Evolutionary conservation across 352 stramenopile genomes (phyloP), one percentile per base, ranked within the genome.

Genomic region (Phytopythium oedochilum): DNA sequence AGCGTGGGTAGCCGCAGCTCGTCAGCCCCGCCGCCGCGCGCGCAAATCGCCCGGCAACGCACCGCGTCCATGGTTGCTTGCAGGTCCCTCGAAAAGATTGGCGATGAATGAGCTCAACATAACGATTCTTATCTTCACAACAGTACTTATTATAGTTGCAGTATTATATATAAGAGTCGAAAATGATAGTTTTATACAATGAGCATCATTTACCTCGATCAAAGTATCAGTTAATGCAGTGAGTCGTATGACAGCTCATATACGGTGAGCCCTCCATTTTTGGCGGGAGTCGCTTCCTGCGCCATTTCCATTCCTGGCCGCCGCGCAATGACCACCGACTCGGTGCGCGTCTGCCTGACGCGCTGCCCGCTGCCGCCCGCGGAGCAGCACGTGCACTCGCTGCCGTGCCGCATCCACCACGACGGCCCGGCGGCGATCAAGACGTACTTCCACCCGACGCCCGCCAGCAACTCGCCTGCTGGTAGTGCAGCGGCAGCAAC

Each of bases 381-480:
- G 1, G 76, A 88, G 36, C 52, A 78, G 47, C 66, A 59, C 28
- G 74, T 94, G 57, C 84, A 94, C 62, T 86, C 79, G 28, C 61
- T 94, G 45, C 84, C 84, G 18, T 94, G 84, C 39, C 75, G 75
- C 38, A 83, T 94, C 45, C 70, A 89, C 53, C 73, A 77, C 54
- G 66, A 91, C 58, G 84, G 84, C 2, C 48, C 62, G 9, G 84
- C 84, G 4, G 47, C 75, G 1, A 75, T 94, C 39, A 86, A 89
- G 66, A 87, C 68, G 43, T 92, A 88, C 56, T 94, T 94, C 64
- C 75, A 53, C 14, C 79, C 73, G 29, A 23, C 58, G 42, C 47
- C 23, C 3, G 46, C 8, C 25, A 12, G 18, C 39, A 10, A 26
- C 5, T 5, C 12, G 40, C 22, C n/a, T 5, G 40, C n/a, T 12